These are phyloP conservation scores for Mangifera indica DNA, from an alignment of 345 rosid genomes.

Conservation along the genomic window DNA sequence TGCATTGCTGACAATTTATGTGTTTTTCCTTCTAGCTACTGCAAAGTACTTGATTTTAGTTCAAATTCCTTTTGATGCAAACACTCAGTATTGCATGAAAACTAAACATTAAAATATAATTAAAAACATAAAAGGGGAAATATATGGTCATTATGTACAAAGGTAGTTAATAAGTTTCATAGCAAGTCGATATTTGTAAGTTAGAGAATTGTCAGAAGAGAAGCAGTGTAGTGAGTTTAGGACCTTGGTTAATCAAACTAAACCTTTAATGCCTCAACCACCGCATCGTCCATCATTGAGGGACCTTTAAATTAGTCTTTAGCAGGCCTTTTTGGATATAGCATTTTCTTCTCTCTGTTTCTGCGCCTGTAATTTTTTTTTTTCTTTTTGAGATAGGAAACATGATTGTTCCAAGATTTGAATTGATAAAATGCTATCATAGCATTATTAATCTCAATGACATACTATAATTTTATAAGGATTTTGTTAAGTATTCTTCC, in stretches of 20 bases:
- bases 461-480: neutral
- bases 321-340: neutral
- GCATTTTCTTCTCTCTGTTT: too few relatives aligned
- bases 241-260: neutral
- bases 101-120: too few relatives aligned
- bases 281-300: neutral
- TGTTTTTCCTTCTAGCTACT: neutral
- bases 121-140: neutral
- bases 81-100: neutral
- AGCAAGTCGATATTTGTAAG: neutral
- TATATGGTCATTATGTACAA: neutral
- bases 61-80: neutral
- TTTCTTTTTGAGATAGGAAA: too few relatives aligned
- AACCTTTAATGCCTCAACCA: neutral
- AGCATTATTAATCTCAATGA: neutral
- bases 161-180: neutral
- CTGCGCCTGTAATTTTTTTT: too few relatives aligned
- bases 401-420: too few relatives aligned
- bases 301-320: neutral
- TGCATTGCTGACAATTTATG: conserved; percentile 18
- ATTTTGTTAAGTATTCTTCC: neutral
- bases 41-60: conserved; percentile 8
- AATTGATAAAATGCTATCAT: neutral
- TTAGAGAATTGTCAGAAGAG: neutral
- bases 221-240: neutral